Evolutionary conservation across 257 asterid species (phyloP).

Genomic region (Vinca minor): DNA sequence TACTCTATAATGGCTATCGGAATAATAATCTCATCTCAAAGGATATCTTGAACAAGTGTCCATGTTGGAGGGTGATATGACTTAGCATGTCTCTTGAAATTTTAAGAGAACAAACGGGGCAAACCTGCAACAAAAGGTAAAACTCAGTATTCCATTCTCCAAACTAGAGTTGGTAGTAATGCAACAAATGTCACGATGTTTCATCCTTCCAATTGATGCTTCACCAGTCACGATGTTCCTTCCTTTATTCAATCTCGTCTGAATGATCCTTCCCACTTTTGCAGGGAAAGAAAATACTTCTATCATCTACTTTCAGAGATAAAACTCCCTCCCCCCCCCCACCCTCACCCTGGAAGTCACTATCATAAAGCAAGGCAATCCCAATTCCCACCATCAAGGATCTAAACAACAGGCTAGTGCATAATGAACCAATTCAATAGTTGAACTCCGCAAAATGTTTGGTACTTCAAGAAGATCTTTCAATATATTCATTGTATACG

Average conservation of each 20-base stretch:
- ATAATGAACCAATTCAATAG: background rate
- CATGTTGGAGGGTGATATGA: constrained; percentile 73
- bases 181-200: background rate
- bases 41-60: constrained; percentile 78
- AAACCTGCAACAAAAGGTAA: constrained; percentile 50
- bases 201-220: no score
- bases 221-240: no score
- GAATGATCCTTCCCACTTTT: background rate
- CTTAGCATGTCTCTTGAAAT: constrained; percentile 58
- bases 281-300: background rate
- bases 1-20: background rate
- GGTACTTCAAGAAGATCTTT: no score
- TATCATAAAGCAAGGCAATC: background rate
- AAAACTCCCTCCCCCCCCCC: no score
- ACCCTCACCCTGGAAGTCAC: background rate
- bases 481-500: no score
- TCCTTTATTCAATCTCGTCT: no score
- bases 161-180: background rate
- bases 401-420: background rate
- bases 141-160: constrained; percentile 8
- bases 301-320: background rate
- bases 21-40: constrained; percentile 14
- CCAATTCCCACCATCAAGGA: no score
- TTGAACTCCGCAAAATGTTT: background rate
- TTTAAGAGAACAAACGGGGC: constrained; percentile 71